phyloP scores from a whole-genome alignment of 2,329 filamentous ascomycete genomes.

The Coleophoma crateriformis region DNA sequence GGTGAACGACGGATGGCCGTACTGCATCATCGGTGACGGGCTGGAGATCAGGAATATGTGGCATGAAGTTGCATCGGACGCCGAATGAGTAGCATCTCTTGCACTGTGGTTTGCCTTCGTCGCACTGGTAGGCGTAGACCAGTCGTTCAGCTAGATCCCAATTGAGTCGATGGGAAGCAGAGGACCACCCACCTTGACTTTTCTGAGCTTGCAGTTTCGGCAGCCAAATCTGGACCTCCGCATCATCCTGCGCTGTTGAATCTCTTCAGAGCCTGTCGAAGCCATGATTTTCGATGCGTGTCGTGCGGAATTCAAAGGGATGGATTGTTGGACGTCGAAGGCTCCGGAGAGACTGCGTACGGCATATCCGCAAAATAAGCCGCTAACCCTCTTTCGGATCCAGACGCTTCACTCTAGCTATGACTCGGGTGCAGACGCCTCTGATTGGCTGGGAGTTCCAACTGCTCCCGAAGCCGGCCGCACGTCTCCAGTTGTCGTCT shows the following conservation, averaged over 20 bases:
- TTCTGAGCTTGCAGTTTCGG: slow-evolving; percentile 47
- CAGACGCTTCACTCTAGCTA: background rate
- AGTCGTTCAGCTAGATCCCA: background rate
- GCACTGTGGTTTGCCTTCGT: slow-evolving; percentile 43
- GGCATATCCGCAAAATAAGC: too few species aligned
- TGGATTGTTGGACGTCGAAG: too few species aligned
- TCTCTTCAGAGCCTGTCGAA: too few species aligned
- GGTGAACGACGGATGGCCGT: slow-evolving; percentile 10
- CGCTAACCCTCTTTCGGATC: slow-evolving; percentile 24
- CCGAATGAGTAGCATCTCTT: slow-evolving; percentile 38
- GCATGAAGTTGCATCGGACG: slow-evolving; percentile 39
- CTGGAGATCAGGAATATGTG: slow-evolving; percentile 22
- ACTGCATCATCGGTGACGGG: slow-evolving; percentile 17
- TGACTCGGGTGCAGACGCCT: slow-evolving; percentile 2
- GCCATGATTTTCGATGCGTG: too few species aligned
- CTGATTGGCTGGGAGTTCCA: slow-evolving; percentile 22
- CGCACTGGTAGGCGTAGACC: slow-evolving; percentile 40
- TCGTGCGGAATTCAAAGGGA: too few species aligned
- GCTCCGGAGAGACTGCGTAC: too few species aligned
- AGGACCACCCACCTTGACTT: slow-evolving; percentile 38
- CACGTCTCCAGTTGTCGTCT: background rate
- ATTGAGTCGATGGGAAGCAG: slow-evolving; percentile 9
- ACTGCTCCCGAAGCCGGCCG: slow-evolving; percentile 1
- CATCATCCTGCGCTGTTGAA: too few species aligned
- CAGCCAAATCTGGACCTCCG: slow-evolving; percentile 46